Percentiles rank a stretch among this genome's conserved stretches.
Conservation (phyloP, 805 yeast species). For the Candida quercuum region DNA sequence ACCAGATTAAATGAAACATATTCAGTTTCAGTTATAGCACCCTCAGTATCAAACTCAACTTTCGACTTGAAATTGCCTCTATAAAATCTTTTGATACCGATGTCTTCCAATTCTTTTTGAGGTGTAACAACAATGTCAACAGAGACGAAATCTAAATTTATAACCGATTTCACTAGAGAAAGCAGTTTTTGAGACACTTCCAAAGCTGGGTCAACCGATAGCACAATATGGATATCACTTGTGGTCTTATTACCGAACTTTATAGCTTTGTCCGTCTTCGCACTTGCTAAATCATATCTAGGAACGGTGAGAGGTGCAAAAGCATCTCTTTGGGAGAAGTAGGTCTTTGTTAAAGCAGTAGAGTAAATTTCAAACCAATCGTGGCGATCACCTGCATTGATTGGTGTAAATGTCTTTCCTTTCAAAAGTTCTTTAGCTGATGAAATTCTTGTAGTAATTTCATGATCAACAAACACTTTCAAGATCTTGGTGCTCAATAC, state of each 20-base stretch:
- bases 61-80: constrained; percentile 36
- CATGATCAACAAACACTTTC: constrained; percentile 38
- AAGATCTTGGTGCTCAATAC: constrained; percentile 25
- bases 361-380: constrained; percentile 46
- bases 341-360: constrained; percentile 39
- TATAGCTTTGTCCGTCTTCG: constrained; percentile 17
- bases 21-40: constrained; percentile 22
- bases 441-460: constrained; percentile 40
- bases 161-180: constrained; percentile 39
- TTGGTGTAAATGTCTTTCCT: constrained; percentile 6
- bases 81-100: constrained; percentile 57
- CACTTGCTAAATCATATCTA: constrained; percentile 40
- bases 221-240: constrained; percentile 47
- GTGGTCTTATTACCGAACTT: constrained; percentile 19
- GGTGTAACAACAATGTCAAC: constrained; percentile 59
- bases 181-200: constrained; percentile 63
- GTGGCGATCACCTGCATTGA: constrained; percentile 13
- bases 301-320: constrained; percentile 35
- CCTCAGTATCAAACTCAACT: constrained; percentile 24
- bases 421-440: constrained; percentile 23
- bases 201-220: constrained; percentile 67
- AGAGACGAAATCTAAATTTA: constrained; percentile 43
- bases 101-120: constrained; percentile 31
- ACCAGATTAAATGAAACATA: constrained; percentile 36
- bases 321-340: constrained; percentile 26